phyloP scores from a whole-genome alignment of 192 early-diverging fungal species.

The Geranomyces variabilis region DNA sequence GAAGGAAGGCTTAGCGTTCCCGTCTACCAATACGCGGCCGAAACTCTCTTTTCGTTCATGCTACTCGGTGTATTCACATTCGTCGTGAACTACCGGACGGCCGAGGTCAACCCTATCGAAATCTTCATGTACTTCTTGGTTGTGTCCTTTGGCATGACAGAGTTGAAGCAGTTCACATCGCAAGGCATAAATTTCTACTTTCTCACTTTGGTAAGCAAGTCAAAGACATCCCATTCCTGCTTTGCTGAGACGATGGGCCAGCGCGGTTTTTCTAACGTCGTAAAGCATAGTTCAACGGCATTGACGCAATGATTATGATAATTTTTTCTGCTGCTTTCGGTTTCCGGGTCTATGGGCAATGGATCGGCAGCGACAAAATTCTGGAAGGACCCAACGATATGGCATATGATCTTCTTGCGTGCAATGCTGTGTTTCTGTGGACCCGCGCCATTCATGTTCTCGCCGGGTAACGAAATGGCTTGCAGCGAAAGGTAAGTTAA shows the following conservation, averaged over 20 bases:
- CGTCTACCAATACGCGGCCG: conserved; percentile 31
- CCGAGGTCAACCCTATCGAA: conserved; percentile 9
- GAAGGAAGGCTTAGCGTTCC: conserved; percentile 30
- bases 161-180: conserved; percentile 22
- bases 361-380: conserved; percentile 21
- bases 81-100: conserved; percentile 34
- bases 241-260: too few relatives aligned
- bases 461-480: conserved; percentile 15
- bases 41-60: conserved; percentile 28
- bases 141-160: conserved; percentile 14
- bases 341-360: conserved; percentile 7
- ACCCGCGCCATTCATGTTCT: conserved; percentile 22
- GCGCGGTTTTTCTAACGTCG: background rate
- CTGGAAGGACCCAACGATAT: conserved; percentile 23
- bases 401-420: conserved; percentile 32
- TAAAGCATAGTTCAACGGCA: conserved; percentile 23
- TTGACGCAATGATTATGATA: conserved; percentile 15
- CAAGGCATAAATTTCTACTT: conserved; percentile 30
- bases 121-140: conserved; percentile 33
- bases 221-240: too few relatives aligned
- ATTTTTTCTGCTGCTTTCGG: conserved; percentile 21
- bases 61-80: conserved; percentile 25
- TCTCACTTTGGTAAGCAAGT: conserved; percentile 30
- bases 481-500: background rate
- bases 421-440: conserved; percentile 38